Evolutionary conservation across 257 asterid species (phyloP), one percentile per base, ranked within the genome.

Genomic region (Ligustrum vulgare): DNA sequence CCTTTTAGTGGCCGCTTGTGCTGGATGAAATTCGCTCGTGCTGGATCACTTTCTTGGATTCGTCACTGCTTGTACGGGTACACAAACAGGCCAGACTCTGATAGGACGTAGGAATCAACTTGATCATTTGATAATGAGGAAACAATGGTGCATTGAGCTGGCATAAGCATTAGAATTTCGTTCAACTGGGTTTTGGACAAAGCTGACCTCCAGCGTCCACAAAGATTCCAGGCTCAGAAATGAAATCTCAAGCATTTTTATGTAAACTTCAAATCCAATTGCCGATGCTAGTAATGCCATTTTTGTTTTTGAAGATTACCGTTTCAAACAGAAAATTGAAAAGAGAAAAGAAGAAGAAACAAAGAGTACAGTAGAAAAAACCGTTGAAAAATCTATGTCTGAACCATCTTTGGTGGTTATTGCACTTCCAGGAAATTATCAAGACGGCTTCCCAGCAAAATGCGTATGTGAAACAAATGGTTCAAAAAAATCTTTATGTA

Each of bases 1-100:
- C n/a, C n/a, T n/a, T n/a, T n/a, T n/a, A n/a, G n/a, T n/a, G n/a
- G n/a, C n/a, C n/a, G n/a, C n/a, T n/a, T n/a, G n/a, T n/a, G n/a
- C n/a, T n/a, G n/a, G n/a, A n/a, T n/a, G n/a, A n/a, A n/a, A n/a
- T n/a, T n/a, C n/a, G n/a, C n/a, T n/a, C n/a, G n/a, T n/a, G n/a
- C n/a, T n/a, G n/a, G n/a, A n/a, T n/a, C n/a, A n/a, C n/a, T n/a
- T n/a, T n/a, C n/a, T n/a, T n/a, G n/a, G n/a, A n/a, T n/a, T n/a
- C n/a, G n/a, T n/a, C n/a, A n/a, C n/a, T n/a, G n/a, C n/a, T n/a
- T 89, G 83, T 84, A 75, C 0, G 92, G 82, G 72, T 76, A 82
- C 28, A 87, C 87, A 8, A 89, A 89, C 22, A 89, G 88, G 86
- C 92, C 87, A 9, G 95, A 89, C 71, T 86, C 91, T 0, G 91